Conservation (phyloP, 768 basidiomycete genomes). For the Favolaschia claudopus region DNA sequence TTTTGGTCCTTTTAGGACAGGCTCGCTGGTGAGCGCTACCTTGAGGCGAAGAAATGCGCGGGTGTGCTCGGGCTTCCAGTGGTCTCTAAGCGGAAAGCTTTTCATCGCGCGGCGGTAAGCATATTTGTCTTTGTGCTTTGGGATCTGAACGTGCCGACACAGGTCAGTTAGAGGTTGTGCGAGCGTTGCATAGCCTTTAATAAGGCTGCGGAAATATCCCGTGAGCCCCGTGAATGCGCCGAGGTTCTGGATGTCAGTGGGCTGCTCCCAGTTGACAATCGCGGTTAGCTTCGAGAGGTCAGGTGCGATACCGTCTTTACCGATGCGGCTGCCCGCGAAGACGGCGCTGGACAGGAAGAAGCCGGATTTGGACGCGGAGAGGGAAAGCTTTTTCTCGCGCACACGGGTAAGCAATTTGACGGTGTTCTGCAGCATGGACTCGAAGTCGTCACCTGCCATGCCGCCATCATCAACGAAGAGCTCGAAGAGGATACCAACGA, state of each 20-base stretch:
- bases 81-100: conserved; percentile 7
- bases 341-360: conserved; percentile 43
- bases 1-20: conserved; percentile 21
- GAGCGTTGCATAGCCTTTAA: conserved; percentile 40
- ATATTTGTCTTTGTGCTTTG: conserved; percentile 27
- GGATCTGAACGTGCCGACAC: conserved; percentile 24
- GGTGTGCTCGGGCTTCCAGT: conserved; percentile 27
- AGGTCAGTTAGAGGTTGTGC: conserved; percentile 42
- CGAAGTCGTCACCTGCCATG: conserved; percentile 17
- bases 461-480: conserved; percentile 18
- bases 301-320: conserved; percentile 39
- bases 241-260: conserved; percentile 8
- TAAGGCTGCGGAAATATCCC: conserved; percentile 40
- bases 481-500: conserved; percentile 23
- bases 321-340: conserved; percentile 42
- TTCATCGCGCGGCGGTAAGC: conserved; percentile 36
- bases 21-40: conserved; percentile 23
- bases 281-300: conserved; percentile 45
- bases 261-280: conserved; percentile 40
- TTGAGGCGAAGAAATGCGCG: conserved; percentile 36
- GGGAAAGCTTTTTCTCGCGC: conserved; percentile 21
- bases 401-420: conserved; percentile 30
- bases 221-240: conserved; percentile 9
- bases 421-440: conserved; percentile 1
- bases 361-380: conserved; percentile 19